Base-by-base conservation (phyloP, 306 rosid species). In the Comarum palustre region DNA sequence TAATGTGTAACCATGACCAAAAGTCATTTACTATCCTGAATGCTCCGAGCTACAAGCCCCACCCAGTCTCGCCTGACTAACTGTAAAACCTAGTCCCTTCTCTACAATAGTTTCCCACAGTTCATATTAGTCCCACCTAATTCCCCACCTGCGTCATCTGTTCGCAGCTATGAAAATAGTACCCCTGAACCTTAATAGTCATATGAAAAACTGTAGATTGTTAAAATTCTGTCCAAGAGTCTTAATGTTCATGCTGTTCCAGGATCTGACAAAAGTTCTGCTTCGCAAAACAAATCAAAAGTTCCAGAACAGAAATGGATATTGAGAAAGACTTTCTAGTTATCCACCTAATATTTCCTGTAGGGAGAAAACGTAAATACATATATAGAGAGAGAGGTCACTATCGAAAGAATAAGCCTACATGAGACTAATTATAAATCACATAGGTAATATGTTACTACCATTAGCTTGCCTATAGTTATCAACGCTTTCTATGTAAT, bases 1-100 rank as follows among this genome's bases (percentile, higher is more conserved):
- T 72, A 74, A 27, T 73, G 68, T 70, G 61, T 39, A 63, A 64
- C 39, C 63, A 61, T 52, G 8, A 32, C 38, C 36, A 75, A 11
- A 31, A 75, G 32, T 24, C 14, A 51, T 45, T 46, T 70, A 52
- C 73, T 47, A 22, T 14, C 32, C 66, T 8, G 5, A 17, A 7
- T 38, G 41, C 41, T 38, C 41, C 10, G 9, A 38, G 10, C 41
- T 38, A 38, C 41, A 38, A 38, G 41, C 41, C 41, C 41, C 41
- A 38, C 41, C 41, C 9, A 38, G 41, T 38, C 41, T 38, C 8
- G 5, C 5, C 9, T 38, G 41, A 38, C 41, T 38, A 38, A 6
- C 2, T 38, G 41, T 48, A 48, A 48, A 48, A 48, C 22, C 55
- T 17, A 48, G 55, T 48, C 55, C 22, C 55, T 48, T 48, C 55